A percentile compares a stretch with the other conserved stretches of the same genome.
Evolutionary conservation across 257 asterid genomes (phyloP).

Genomic region (Voacanga thouarsii): DNA sequence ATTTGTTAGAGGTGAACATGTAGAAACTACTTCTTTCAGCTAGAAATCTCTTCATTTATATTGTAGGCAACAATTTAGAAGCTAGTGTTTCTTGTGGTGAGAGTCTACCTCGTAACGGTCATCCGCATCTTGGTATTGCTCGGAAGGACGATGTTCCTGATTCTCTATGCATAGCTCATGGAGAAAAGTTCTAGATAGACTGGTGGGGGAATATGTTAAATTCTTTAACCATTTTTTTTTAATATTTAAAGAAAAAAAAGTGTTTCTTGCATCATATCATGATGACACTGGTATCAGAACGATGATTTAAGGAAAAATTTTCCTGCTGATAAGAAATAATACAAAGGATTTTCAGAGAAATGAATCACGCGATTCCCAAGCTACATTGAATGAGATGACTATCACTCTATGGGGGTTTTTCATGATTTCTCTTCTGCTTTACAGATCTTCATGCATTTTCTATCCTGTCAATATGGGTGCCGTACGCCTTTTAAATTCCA

Average conservation of each 20-base stretch:
- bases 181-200: too few relatives aligned
- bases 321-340: not conserved
- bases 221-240: not conserved
- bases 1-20: too few relatives aligned
- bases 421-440: not conserved
- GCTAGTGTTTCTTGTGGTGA: too few relatives aligned
- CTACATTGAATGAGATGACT: not conserved
- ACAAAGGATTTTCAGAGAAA: not conserved
- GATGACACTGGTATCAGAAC: not conserved
- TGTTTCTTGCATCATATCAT: not conserved
- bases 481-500: not conserved
- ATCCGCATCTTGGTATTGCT: too few relatives aligned
- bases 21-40: too few relatives aligned
- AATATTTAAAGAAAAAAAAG: too few relatives aligned
- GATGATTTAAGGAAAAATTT: not conserved
- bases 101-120: too few relatives aligned
- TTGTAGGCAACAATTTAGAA: too few relatives aligned
- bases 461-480: not conserved
- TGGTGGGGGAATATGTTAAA: too few relatives aligned
- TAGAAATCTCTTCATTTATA: too few relatives aligned
- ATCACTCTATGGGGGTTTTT: not conserved
- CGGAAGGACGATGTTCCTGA: too few relatives aligned
- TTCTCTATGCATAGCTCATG: too few relatives aligned
- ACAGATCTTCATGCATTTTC: not conserved
- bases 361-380: not conserved